phyloP scores from a whole-genome alignment of 306 rosid species.

The Quercus berberidifolia region DNA sequence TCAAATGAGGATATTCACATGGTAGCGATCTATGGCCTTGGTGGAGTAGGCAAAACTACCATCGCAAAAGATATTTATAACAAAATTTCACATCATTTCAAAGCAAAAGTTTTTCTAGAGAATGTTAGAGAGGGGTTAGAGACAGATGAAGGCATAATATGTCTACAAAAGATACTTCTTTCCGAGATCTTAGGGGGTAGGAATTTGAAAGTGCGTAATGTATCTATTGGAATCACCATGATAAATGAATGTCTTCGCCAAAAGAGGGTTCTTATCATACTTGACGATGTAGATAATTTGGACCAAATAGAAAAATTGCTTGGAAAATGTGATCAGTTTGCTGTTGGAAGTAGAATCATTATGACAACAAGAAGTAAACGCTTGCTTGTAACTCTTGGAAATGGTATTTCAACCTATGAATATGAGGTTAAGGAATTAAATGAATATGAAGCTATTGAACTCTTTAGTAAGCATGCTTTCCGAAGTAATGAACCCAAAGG shows the following conservation, averaged over 20 bases:
- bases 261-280: conserved; percentile 1
- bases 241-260: neutral
- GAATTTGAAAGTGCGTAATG: neutral
- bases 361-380: conserved; percentile 2
- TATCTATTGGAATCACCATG: neutral
- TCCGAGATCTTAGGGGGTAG: neutral
- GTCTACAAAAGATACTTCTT: neutral
- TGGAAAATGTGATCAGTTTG: neutral
- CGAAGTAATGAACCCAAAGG: neutral
- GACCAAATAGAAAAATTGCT: neutral
- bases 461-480: neutral
- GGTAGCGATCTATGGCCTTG: neutral
- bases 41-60: neutral
- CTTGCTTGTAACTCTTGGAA: neutral
- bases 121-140: neutral
- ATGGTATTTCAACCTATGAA: neutral
- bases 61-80: conserved; percentile 1
- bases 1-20: neutral
- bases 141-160: neutral
- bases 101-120: neutral
- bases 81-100: neutral
- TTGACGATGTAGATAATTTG: neutral
- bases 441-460: neutral
- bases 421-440: neutral
- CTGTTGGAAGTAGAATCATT: conserved; percentile 4